Evolutionary conservation across 108 stramenopile species (phyloP), one percentile per base, ranked within the genome.

Genomic region (Pseudonitzschia multiseries): DNA sequence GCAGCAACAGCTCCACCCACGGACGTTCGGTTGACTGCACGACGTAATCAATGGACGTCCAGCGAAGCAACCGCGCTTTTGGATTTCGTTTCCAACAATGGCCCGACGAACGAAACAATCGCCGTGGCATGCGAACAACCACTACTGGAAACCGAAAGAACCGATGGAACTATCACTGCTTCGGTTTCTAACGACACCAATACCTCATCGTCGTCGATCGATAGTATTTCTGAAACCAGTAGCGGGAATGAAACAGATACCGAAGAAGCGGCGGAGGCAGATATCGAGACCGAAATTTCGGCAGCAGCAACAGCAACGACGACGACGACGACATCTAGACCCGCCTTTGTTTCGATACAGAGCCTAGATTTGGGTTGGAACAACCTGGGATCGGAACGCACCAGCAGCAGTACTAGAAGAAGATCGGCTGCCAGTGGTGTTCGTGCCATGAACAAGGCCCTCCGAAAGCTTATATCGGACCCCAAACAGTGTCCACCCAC

Each of bases 361-460:
- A 75, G 56, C 31, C 77, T 93, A 22, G 92, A 93, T 72, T 60
- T 93, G 40, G 74, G 87, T 18, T 90, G 74, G 78, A 93, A 87
- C 76, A 62, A 88, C 50, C 43, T 89, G 20, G 73, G 80, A 67
- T 56, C 54, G 1, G 26, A 26, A 1, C 57, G 70, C 9, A 74
- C 48, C 22, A 64, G 70, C 57, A 74, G 70, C 48, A 72, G 79
- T 10, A 57, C 64, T 12, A 3, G 46, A 18, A 48, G 46, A 48
- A 79, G 74, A 61, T 70, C 31, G 31, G 69, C 74, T 22, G 71
- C 69, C 44, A 65, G 68, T 33, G 64, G 72, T 29, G 57, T 50
- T 62, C 70, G 64, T 43, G 22, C 24, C 53, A 60, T 71, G 57
- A 44, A 70, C 74, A 69, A 59, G 17, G 20, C 63, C 24, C 59